Base-by-base conservation (phyloP, 2,329 filamentous ascomycete species). In the Fusarium solani-melongenae region DNA sequence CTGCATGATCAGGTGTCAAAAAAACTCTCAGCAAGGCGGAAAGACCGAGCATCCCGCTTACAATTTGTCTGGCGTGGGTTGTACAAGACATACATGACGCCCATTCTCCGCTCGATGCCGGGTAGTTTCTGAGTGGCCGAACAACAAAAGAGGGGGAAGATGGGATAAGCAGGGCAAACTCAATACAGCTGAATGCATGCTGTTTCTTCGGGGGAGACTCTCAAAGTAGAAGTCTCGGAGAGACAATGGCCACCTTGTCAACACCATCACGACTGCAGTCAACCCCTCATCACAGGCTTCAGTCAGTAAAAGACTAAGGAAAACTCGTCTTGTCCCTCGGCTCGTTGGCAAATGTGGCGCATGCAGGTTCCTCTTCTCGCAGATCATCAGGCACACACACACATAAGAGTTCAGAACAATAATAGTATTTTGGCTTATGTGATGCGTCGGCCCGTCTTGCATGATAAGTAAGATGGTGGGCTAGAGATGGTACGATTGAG, bases 301-400 rank as follows among this genome's bases (percentile, higher is more conserved):
- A 46, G 60, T 56, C 53, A 62, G 46, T 33, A 36, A 62, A 57
- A 38, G 11, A 8, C 22, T 4, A 58, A 24, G 39, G 11, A 17
- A 17, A 33, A 20, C 38, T 60, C n/a, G 14, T 22, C 51, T 66
- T 67, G 64, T 75, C 61, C 75, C 75, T 77, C 75, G 75, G 75
- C 67, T 67, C 36, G 24, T 39, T 58, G 62, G 49, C 58, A 36
- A 64, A 38, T 61, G 72, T 71, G 70, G 59, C 67, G 66, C 51
- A 55, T 76, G 73, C 74, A 76, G 74, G 66, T 62, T 62, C 58
- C n/a, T 12, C 53, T 29, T 46, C 31, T 58, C 31, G 67, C 46
- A 63, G 70, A 73, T 75, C 74, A 68, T 69, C 74, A 76, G 70
- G 74, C 67, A 76, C 71, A 58, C 64, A 76, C 69, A 55, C 34